Percentiles rank a stretch among this genome's conserved stretches.
Evolutionary conservation across 208 protist species (phyloP).

Genomic region (Wallacemonas sp.): DNA sequence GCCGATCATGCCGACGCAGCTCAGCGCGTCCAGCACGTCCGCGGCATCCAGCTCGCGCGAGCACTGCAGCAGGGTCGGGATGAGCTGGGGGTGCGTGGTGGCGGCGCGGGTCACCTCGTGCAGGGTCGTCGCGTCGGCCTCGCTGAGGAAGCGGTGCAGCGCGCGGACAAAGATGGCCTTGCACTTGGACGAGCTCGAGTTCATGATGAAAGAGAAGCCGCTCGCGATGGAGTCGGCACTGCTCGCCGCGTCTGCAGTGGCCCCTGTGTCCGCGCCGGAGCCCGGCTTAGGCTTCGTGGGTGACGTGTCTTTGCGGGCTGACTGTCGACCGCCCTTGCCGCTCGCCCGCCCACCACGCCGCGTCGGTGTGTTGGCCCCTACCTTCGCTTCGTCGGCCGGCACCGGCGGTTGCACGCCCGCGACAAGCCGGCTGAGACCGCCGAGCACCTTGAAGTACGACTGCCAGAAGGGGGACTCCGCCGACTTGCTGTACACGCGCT

Average conservation of each 20-base stretch:
- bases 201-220: conserved; percentile 75
- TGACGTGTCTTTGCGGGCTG: background rate
- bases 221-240: conserved; percentile 29
- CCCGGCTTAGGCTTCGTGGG: background rate
- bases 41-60: conserved; percentile 49
- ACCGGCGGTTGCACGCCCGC: background rate
- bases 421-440: conserved; percentile 52
- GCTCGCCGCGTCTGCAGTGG: background rate
- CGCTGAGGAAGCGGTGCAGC: conserved; percentile 64
- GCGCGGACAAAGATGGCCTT: conserved; percentile 76
- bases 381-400: too few relatives aligned
- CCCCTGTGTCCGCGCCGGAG: background rate
- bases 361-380: too few relatives aligned
- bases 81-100: conserved; percentile 35
- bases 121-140: conserved; percentile 30
- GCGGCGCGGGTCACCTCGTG: conserved; percentile 63
- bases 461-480: conserved; percentile 54
- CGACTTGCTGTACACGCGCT: conserved; percentile 43
- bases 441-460: conserved; percentile 62
- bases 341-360: too few relatives aligned
- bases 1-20: conserved; percentile 77
- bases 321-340: background rate
- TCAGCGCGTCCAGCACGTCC: conserved; percentile 58
- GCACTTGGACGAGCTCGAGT: conserved; percentile 70
- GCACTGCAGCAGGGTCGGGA: conserved; percentile 71